Conservation (phyloP, 495 filamentous ascomycete genomes). For the Penicillium daleae region DNA sequence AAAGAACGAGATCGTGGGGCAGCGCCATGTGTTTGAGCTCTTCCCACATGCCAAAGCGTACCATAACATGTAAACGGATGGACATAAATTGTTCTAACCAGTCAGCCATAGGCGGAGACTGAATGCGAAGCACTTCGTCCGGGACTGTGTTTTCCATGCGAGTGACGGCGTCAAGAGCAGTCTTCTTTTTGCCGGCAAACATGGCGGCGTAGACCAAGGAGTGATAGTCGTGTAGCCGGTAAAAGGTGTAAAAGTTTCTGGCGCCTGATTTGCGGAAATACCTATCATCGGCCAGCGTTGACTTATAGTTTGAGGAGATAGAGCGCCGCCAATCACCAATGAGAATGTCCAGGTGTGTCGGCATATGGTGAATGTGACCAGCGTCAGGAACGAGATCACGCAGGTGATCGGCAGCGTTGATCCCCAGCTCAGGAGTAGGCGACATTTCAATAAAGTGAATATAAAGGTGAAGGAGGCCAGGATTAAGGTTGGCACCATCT, state of each 20-base stretch:
- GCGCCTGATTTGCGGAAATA: slow-evolving; percentile 52
- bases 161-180: slow-evolving; percentile 54
- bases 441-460: slow-evolving; percentile 76
- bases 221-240: slow-evolving; percentile 65
- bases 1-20: slow-evolving; percentile 54
- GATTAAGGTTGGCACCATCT: slow-evolving; percentile 46
- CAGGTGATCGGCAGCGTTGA: slow-evolving; percentile 58
- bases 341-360: slow-evolving; percentile 65
- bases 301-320: slow-evolving; percentile 57
- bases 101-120: slow-evolving; percentile 67
- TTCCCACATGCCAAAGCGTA: too few relatives aligned
- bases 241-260: slow-evolving; percentile 66
- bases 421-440: slow-evolving; percentile 54
- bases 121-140: slow-evolving; percentile 57
- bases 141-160: slow-evolving; percentile 57
- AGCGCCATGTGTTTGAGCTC: slow-evolving; percentile 32
- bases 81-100: slow-evolving; percentile 56
- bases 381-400: slow-evolving; percentile 62
- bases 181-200: slow-evolving; percentile 59
- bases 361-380: slow-evolving; percentile 71
- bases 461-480: slow-evolving; percentile 66
- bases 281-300: slow-evolving; percentile 59
- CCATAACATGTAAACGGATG: too few relatives aligned
- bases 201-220: slow-evolving; percentile 69
- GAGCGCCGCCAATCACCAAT: slow-evolving; percentile 64